Percentiles rank a stretch among this genome's conserved stretches.
These are phyloP conservation scores for Colletotrichum destructivum DNA, from an alignment of 2,329 filamentous ascomycete species.

Conservation along the genomic window DNA sequence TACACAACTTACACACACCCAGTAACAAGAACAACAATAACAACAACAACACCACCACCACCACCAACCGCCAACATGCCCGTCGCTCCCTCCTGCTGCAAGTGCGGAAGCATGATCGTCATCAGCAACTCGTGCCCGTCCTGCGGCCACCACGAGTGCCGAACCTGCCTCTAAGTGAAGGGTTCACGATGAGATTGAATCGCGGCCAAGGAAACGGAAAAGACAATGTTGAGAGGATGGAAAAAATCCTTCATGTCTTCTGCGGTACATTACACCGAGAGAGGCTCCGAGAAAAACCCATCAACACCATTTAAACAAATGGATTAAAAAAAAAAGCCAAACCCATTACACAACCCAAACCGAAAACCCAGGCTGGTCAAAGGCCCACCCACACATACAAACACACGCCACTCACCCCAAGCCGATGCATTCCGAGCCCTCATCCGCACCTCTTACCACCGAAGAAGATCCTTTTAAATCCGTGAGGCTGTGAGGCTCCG, in stretches of 20 bases:
- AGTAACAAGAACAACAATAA: conserved; percentile 9
- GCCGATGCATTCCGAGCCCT: conserved; percentile 36
- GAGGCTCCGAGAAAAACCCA: conserved; percentile 26
- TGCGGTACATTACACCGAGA: conserved; percentile 35
- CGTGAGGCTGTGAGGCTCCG: conserved; percentile 20
- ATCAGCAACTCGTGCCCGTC: conserved; percentile 68
- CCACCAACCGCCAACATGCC: conserved; percentile 53
- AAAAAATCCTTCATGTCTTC: neutral
- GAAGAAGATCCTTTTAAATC: neutral
- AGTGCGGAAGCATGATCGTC: conserved; percentile 70
- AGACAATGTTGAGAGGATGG: neutral
- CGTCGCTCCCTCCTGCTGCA: conserved; percentile 68
- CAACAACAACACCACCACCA: conserved; percentile 25
- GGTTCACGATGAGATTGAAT: neutral
- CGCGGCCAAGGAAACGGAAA: neutral
- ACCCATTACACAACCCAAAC: neutral
- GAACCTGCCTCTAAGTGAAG: conserved; percentile 56
- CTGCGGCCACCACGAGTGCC: conserved; percentile 67
- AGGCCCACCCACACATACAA: neutral
- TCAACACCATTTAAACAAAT: conserved; percentile 2
- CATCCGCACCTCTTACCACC: neutral
- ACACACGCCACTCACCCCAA: neutral
- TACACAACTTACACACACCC: conserved; percentile 16
- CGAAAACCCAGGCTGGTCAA: conserved; percentile 20
- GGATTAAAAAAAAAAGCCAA: neutral